Evolutionary conservation across 2,329 filamentous ascomycete genomes (phyloP), one percentile per base, ranked within the genome.

Genomic region (Ophiostoma angusticollis): DNA sequence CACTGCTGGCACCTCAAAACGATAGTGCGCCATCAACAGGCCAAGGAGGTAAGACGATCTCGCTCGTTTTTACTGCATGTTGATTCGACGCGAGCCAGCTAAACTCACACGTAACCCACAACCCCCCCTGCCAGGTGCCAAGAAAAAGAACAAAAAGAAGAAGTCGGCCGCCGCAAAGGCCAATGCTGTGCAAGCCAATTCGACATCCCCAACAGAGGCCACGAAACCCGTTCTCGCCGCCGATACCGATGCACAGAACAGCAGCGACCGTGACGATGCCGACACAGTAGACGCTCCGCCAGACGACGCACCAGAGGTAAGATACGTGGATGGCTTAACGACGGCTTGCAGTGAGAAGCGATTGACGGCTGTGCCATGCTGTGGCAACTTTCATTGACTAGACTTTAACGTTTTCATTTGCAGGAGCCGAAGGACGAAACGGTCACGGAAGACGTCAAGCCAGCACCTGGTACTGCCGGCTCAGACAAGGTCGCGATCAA

Each of bases 111-210:
- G 51, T 54, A 32, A 55, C 45, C 35, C 35, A 34, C 45, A 39
- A 40, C 28, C 13, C 31, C 25, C 27, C 31, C 31, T 32, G 32
- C 30, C 19, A 49, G 51, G 63, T 35, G 71, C 68, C 58, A 74
- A 72, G 60, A 74, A 70, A 60, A 68, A 65, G 54, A 68, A 65
- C 51, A 74, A 68, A 50, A 75, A 73, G 58, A 75, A 72, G 61
- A 73, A 70, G 63, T 36, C 44, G 7, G 70, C 66, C 49, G 61
- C 61, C 31, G 59, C 58, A 53, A 70, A 68, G 54, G 54, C 58
- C 41, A 23, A 35, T 35, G 38, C 44, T 43, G 32, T 36, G 21
- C 27, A 38, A 14, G 39, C 42, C 14, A 36, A 45, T 17, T 25
- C 46, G 27, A 45, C 47, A 50, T 48, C 52, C 14, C 23, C 47